A percentile compares a stretch with the other conserved stretches of the same genome.
Conservation (phyloP, 306 rosid species). For the Prunus mira region DNA sequence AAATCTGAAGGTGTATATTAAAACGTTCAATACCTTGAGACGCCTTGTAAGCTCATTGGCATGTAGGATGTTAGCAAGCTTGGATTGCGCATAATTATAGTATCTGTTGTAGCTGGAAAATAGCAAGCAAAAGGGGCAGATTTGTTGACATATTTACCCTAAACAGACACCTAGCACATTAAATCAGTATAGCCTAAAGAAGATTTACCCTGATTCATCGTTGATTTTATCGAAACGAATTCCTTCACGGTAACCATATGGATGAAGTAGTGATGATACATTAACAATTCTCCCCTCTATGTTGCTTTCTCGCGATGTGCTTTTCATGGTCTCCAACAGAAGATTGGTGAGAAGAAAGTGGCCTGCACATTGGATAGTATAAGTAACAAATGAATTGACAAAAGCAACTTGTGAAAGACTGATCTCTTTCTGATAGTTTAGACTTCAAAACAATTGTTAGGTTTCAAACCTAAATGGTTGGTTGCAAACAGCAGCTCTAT, state of each 20-base stretch:
- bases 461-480: conserved; percentile 61
- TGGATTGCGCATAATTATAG: conserved; percentile 74
- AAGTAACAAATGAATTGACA: background rate
- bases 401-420: background rate
- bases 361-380: conserved; percentile 37
- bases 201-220: conserved; percentile 49
- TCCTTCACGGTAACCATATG: conserved; percentile 52
- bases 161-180: background rate
- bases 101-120: conserved; percentile 49
- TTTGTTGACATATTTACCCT: background rate
- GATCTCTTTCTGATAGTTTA: background rate
- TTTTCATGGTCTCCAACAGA: conserved; percentile 71
- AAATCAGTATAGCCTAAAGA: conserved; percentile 6
- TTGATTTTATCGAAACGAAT: conserved; percentile 60
- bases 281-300: conserved; percentile 71
- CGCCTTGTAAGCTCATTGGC: conserved; percentile 61
- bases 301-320: conserved; percentile 46
- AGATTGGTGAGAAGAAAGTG: conserved; percentile 83
- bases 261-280: conserved; percentile 63
- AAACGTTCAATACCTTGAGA: conserved; percentile 47
- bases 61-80: conserved; percentile 79
- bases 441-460: background rate
- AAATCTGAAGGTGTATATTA: too few species aligned
- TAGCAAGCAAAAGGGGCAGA: background rate
- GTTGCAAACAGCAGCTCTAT: conserved; percentile 81